Evolutionary conservation across 345 rosid species (phyloP), one percentile per base, ranked within the genome.

Genomic region (Rhodamnia argentea): DNA sequence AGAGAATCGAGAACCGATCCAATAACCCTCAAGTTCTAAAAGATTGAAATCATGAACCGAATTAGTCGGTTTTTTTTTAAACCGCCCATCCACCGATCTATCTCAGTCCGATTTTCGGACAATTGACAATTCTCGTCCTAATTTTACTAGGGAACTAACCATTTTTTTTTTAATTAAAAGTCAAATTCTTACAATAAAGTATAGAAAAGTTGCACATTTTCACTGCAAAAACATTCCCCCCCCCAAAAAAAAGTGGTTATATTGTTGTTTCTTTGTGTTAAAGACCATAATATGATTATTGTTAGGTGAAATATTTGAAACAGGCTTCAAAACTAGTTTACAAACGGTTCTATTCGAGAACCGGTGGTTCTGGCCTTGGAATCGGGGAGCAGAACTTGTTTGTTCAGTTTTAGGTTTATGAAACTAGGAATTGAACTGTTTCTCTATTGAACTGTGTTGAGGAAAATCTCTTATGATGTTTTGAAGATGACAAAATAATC

Each of bases 21-120:
- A 6, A 3, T 54, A 6, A 54, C 57, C 57, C 23, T 0, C 7
- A 10, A 3, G 20, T 16, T 59, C 37, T 32, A 13, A 59, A 59
- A 59, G 18, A 59, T n/a, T 59, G 70, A 59, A n/a, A 59, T 59
- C 13, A 6, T 7, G 70, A 27, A 59, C 27, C 70, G 1, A 59
- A n/a, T 5, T 59, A 1, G 32, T 59, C 3, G 9, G 9, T 13
- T 59, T 29, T 59, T 29, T 37, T 37, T 59, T 2, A 14, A 59
- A n/a, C 15, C n/a, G 18, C 70, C 37, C 16, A 58, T 13, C 3
- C n/a, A 58, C 8, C 10, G 60, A 13, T n/a, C 12, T 24, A 24
- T 58, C 27, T 58, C 0, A 14, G 13, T 26, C n/a, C 15, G 13
- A 2, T 26, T 60, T 32, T n/a, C 0, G 0, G 20, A 60, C 4